These are phyloP conservation scores for Blastobotrys apis DNA, from an alignment of 1,139 yeast genomes.

Conservation along the genomic window DNA sequence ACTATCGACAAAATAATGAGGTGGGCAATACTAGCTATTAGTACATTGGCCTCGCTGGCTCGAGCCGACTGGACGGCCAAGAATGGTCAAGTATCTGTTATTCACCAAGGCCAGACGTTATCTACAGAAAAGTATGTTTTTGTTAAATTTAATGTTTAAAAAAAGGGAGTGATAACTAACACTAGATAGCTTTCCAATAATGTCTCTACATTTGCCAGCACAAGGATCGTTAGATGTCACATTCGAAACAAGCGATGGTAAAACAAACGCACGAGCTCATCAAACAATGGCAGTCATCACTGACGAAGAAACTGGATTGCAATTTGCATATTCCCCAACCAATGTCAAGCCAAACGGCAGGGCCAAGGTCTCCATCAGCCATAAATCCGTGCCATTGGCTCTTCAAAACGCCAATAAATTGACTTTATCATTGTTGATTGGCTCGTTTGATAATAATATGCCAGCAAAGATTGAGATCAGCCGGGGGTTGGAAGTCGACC, in stretches of 20 bases:
- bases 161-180: background rate
- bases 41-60: conserved; percentile 19
- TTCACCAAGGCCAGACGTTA: conserved; percentile 22
- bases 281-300: conserved; percentile 28
- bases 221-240: conserved; percentile 22
- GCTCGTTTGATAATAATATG: conserved; percentile 24
- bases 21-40: conserved; percentile 4
- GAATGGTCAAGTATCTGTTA: conserved; percentile 34
- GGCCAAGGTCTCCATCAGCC: conserved; percentile 31
- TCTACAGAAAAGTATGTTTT: background rate
- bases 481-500: conserved; percentile 17
- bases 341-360: conserved; percentile 26
- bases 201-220: conserved; percentile 14
- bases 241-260: conserved; percentile 24
- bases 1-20: conserved; percentile 9
- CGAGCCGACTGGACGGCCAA: conserved; percentile 27
- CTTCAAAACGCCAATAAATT: conserved; percentile 22
- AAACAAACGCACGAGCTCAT: conserved; percentile 27
- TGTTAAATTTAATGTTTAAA: background rate
- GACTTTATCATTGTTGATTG: conserved; percentile 24
- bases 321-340: conserved; percentile 25
- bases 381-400: conserved; percentile 30
- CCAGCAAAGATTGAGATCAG: conserved; percentile 20
- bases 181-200: conserved; percentile 7
- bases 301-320: conserved; percentile 25